Base-by-base conservation (phyloP, 345 rosid genomes). In the Mercurialis annua region DNA sequence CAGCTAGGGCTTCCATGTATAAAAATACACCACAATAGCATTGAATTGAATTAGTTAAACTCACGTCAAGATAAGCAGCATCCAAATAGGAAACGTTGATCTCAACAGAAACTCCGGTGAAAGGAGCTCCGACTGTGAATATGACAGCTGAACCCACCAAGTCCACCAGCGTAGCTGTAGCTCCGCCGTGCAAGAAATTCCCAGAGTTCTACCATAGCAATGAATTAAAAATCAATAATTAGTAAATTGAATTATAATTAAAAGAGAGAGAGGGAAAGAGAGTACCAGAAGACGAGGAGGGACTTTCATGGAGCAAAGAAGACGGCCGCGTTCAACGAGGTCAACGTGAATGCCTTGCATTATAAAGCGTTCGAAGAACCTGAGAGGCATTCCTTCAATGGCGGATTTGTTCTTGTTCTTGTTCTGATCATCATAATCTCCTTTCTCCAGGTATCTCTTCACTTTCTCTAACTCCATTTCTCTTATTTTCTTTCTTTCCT, bases 181-280 rank as follows among this genome's bases (percentile, higher is more conserved):
- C 98, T 68, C 98, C 98, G 29, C 98, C 98, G 59, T 93, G 98
- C 87, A 93, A 80, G 88, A 82, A 88, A 66, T 84, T 90, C 6
- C 92, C 96, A 43, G 84, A 81, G 68, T 93, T 93, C 98, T 92
- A 72, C 7, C 16, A 16, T 9, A 2, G 21, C 11, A 40, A 51
- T 12, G 27, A 12, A 50, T 6, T 20, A 27, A 12, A 27, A 20
- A 59, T 9, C 16, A 34, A 36, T 2, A 21, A 31, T 31, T n/a
- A n/a, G n/a, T 31, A 18, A 15, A 15, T 5, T 1, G 31, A 42
- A 60, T 8, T 14, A 15, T 1, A 9, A 60, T 38, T 21, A 36
- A 11, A 4, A 17, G 11, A 60, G 44, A 24, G 14, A 17, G 62
- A 58, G n/a, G 34, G 3, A 61, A 16, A 2, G n/a, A 16, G n/a